phyloP scores from a whole-genome alignment of 352 stramenopile species.

The Thalassiosira exigua region DNA sequence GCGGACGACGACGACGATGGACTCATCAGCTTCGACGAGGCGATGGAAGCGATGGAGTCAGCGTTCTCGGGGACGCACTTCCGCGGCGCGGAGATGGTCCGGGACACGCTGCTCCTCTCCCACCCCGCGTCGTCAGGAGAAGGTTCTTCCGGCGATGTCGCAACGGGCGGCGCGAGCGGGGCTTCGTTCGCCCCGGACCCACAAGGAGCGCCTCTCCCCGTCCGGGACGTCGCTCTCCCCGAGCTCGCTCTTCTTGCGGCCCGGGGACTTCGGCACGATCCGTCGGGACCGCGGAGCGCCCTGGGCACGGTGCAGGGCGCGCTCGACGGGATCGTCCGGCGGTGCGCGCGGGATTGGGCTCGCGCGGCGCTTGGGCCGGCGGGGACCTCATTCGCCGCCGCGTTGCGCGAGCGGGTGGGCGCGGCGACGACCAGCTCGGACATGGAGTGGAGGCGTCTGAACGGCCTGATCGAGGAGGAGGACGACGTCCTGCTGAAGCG shows the following conservation, averaged over 20 bases:
- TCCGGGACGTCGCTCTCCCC: slow-evolving; percentile 73
- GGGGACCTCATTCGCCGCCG: slow-evolving; percentile 38
- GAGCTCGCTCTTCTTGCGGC: slow-evolving; percentile 79
- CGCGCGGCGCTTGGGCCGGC: slow-evolving; percentile 49
- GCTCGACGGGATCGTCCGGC: slow-evolving; percentile 75
- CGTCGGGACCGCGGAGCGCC: slow-evolving; percentile 66
- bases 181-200: slow-evolving; percentile 12
- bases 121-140: neutral
- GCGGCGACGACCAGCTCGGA: slow-evolving; percentile 57
- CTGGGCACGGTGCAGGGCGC: slow-evolving; percentile 79
- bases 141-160: slow-evolving; percentile 4
- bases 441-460: slow-evolving; percentile 69
- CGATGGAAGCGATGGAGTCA: slow-evolving; percentile 80
- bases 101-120: slow-evolving; percentile 77
- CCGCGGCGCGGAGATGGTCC: slow-evolving; percentile 81
- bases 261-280: slow-evolving; percentile 74
- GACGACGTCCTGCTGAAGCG: slow-evolving; percentile 44
- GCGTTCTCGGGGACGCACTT: slow-evolving; percentile 84
- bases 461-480: slow-evolving; percentile 46
- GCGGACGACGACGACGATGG: slow-evolving; percentile 84
- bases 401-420: slow-evolving; percentile 46
- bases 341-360: slow-evolving; percentile 76
- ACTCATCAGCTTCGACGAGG: slow-evolving; percentile 81
- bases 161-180: neutral
- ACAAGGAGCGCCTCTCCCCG: too few relatives aligned